Base-by-base conservation (phyloP, 1,139 yeast genomes). In the Kodamaea plutei region DNA sequence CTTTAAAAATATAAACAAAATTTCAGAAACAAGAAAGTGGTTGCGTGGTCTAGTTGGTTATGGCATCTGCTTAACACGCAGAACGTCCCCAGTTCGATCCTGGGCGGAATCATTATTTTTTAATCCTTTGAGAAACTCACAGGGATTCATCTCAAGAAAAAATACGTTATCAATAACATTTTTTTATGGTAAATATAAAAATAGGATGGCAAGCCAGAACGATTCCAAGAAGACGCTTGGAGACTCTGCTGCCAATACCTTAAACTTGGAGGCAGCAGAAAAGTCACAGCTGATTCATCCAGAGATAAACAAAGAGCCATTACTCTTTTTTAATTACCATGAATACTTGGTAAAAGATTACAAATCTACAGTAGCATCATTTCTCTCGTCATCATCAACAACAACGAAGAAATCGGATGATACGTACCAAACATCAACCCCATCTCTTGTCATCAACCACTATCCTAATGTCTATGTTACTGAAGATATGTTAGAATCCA, bases 61-160 rank as follows among this genome's bases (percentile, higher is more conserved):
- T 84, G 95, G 94, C 95, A 83, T 82, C 89, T 84, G 95, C 95
- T 84, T 85, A 84, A 85, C 95, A 85, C 95, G 95, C 95, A 83
- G 89, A 84, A 85, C 89, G 95, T 87, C 95, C 95, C 95, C 96
- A 84, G 96, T 87, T 87, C 96, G 95, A 87, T 84, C 95, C 96
- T 85, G 96, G 95, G 95, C 88, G 82, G 77, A 84, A 83, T 84
- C 95, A 87, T 20, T 28, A 32, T 27, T 17, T 16, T 11, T 7
- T n/a, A n/a, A n/a, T n/a, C n/a, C n/a, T n/a, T n/a, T n/a, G n/a
- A n/a, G n/a, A n/a, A n/a, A n/a, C n/a, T n/a, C n/a, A n/a, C n/a
- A n/a, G n/a, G n/a, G n/a, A n/a, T n/a, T n/a, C n/a, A n/a, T n/a
- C n/a, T n/a, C n/a, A n/a, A n/a, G n/a, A n/a, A n/a, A n/a, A n/a